A percentile compares a stretch with the other conserved stretches of the same genome.
Evolutionary conservation across 2,329 filamentous ascomycete species (phyloP).

Genomic region (Fusarium euwallaceae): DNA sequence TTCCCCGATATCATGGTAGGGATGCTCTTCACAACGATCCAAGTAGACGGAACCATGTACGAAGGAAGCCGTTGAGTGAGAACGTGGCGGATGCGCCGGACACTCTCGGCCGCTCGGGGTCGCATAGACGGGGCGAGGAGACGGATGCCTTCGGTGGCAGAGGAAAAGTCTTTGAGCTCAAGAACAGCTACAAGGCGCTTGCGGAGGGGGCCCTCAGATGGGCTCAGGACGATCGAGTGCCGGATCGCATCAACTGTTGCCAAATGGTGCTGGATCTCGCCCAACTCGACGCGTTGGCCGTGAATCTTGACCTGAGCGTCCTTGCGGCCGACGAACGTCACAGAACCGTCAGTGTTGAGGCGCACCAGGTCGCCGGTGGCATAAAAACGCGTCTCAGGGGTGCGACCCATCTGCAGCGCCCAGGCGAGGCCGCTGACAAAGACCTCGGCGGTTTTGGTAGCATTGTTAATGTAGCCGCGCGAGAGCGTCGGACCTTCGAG

Average conservation of each 20-base stretch:
- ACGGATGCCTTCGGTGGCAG: no score
- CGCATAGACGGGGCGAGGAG: no score
- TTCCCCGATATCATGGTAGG: conserved; percentile 26
- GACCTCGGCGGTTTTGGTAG: not conserved
- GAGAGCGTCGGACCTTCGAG: conserved; percentile 4
- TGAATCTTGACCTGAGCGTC: conserved; percentile 1
- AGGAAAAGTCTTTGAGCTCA: conserved; percentile 1
- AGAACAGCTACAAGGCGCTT: conserved; percentile 17
- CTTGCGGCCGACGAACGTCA: not conserved
- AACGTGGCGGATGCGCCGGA: not conserved
- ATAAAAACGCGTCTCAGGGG: conserved; percentile 2
- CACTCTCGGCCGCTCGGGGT: no score
- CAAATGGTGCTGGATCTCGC: conserved; percentile 5
- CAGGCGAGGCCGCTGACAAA: conserved; percentile 3
- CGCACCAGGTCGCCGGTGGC: conserved; percentile 10
- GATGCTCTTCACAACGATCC: conserved; percentile 17
- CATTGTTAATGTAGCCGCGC: conserved; percentile 12
- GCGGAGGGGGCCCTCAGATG: not conserved
- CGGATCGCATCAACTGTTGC: conserved; percentile 9
- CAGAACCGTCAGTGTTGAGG: conserved; percentile 3
- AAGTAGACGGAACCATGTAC: conserved; percentile 23
- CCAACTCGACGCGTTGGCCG: conserved; percentile 9
- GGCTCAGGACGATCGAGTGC: conserved; percentile 13
- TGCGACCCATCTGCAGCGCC: not conserved
- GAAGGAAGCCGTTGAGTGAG: conserved; percentile 12